phyloP scores from a whole-genome alignment of 495 filamentous ascomycete genomes.

The Aspergillus bertholletiae region DNA sequence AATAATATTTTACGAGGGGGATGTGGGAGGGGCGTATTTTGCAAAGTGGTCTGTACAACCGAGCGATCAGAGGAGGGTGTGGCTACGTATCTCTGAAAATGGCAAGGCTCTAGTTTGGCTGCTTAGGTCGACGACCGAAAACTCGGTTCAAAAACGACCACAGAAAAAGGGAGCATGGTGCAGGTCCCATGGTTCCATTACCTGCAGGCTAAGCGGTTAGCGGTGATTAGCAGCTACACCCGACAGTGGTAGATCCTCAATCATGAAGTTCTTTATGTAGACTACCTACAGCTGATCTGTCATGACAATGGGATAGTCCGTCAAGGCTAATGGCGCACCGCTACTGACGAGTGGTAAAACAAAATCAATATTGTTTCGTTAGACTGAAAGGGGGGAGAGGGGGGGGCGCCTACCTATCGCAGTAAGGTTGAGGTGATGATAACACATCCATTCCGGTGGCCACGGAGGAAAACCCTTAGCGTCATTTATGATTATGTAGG shows the following conservation, averaged over 20 bases:
- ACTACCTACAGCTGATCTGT: conserved; percentile 6
- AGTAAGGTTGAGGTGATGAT: conserved; percentile 10
- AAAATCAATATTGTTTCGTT: not conserved
- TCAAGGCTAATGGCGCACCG: not conserved
- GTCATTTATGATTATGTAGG: not conserved
- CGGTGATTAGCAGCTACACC: conserved; percentile 19
- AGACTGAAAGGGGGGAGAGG: not conserved
- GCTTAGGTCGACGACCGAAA: conserved; percentile 8
- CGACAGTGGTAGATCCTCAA: conserved; percentile 17
- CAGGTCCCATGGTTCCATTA: conserved; percentile 10
- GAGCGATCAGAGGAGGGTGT: conserved; percentile 5
- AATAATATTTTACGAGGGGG: conserved; percentile 6
- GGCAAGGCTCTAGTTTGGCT: conserved; percentile 4
- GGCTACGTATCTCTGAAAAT: conserved; percentile 2
- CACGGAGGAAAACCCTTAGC: conserved; percentile 10
- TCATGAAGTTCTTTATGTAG: conserved; percentile 6
- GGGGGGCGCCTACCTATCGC: too few relatives aligned
- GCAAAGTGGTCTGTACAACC: conserved; percentile 9
- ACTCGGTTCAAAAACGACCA: conserved; percentile 11
- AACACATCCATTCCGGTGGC: conserved; percentile 10
- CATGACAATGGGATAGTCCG: not conserved
- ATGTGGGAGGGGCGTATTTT: conserved; percentile 5
- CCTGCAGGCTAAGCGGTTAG: conserved; percentile 12
- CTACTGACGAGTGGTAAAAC: not conserved
- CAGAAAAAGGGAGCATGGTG: conserved; percentile 8